Evolutionary conservation across 2,329 filamentous ascomycete species (phyloP).

Genomic region (Penicillium sp.): DNA sequence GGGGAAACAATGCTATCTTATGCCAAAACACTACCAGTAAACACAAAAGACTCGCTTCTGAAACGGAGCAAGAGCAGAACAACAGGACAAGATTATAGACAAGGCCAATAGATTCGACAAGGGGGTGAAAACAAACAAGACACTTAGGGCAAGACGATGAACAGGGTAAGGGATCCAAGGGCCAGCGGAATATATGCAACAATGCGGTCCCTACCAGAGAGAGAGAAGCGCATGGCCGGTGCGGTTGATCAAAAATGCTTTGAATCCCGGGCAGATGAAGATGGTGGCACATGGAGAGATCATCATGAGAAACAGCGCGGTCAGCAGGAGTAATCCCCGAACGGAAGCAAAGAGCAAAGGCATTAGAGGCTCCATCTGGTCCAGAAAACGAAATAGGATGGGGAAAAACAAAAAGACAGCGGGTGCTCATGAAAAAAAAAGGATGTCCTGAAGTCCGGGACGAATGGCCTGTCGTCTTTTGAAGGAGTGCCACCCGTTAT

Average conservation of each 20-base stretch:
- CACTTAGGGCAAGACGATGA: conserved; percentile 13
- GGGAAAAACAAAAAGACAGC: not conserved
- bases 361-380: conserved; percentile 13
- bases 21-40: conserved; percentile 27
- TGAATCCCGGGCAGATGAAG: conserved; percentile 9
- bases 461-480: not conserved
- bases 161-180: conserved; percentile 13
- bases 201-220: conserved; percentile 19
- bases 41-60: conserved; percentile 31
- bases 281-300: conserved; percentile 11
- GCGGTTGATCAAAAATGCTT: conserved; percentile 13
- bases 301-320: conserved; percentile 9
- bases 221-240: conserved; percentile 13
- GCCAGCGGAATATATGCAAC: conserved; percentile 30
- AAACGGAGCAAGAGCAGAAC: conserved; percentile 29
- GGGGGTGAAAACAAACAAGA: conserved; percentile 24
- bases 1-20: conserved; percentile 30
- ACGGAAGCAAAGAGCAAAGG: conserved; percentile 6
- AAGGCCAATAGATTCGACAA: conserved; percentile 30
- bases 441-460: not conserved
- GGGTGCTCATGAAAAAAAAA: not conserved
- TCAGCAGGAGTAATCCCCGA: conserved; percentile 6
- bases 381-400: not conserved
- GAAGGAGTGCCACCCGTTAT: not conserved
- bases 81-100: conserved; percentile 32